Conservation (phyloP, 176 grass and related monocot genomes). For the Hordeum marinum region DNA sequence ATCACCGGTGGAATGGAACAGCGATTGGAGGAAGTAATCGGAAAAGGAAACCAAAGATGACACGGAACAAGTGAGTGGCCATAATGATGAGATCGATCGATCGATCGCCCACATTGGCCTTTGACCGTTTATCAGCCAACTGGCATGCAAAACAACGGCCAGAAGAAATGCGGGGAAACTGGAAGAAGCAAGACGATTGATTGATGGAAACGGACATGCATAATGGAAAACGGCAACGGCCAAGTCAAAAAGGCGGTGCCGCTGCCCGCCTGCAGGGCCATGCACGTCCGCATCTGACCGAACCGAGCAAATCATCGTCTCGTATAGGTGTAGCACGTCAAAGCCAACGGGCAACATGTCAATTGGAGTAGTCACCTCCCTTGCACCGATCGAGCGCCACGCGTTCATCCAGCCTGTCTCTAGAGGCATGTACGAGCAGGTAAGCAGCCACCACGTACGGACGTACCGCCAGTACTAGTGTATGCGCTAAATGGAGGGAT, state of each 20-base stretch:
- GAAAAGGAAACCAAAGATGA: not conserved
- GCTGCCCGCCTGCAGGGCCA: not conserved
- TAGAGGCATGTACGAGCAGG: not conserved
- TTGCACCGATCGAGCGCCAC: not conserved
- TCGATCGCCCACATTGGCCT: not conserved
- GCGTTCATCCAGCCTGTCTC: not conserved
- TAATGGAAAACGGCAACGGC: not conserved
- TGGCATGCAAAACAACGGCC: not conserved
- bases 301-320: not conserved
- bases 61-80: not conserved
- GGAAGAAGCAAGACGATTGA: not conserved
- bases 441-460: not conserved
- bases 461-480: too few species aligned
- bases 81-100: not conserved
- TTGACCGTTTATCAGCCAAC: not conserved
- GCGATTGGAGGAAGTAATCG: not conserved
- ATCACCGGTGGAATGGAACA: not conserved
- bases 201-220: not conserved
- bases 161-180: not conserved
- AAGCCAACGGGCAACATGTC: not conserved
- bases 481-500: too few species aligned
- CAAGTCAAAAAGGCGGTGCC: not conserved
- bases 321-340: not conserved
- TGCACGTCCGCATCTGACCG: not conserved
- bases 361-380: not conserved